Evolutionary conservation across 768 basidiomycete species (phyloP), one percentile per base, ranked within the genome.

Genomic region (Mycena leptocephala): DNA sequence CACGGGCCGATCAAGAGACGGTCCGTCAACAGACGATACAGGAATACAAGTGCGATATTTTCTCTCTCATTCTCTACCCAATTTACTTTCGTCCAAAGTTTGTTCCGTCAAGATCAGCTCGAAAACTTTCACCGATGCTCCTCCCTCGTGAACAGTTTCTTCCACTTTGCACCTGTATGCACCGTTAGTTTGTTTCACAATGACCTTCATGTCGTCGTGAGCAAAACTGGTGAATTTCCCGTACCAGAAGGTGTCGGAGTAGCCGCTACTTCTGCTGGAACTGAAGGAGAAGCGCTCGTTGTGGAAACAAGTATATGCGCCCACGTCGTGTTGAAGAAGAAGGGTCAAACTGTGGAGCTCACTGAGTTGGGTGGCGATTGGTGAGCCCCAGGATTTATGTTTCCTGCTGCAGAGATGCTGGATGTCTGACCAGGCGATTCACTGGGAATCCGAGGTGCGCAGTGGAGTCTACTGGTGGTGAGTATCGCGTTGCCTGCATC

Each of bases 221-320:
- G 61, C 72, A 70, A 73, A 22, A 51, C 58, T 14, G 76, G 76
- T 1, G 59, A 73, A 28, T 70, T 64, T 33, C 56, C 74, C 32
- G 63, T 65, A 28, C 6, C 30, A 33, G 30, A 33, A 18, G 71
- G 63, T 46, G 39, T 65, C 43, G 35, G 16, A 30, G 46, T 33
- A 30, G 1, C 41, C 1, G 26, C n/a, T 3, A 22, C 18, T 48
- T 28, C 63, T 11, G 61, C 5, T 18, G 37, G 24, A 30, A 30
- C 24, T 48, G 14, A 35, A 70, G 71, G 56, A 5, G 72, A 74
- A 39, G 58, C 18, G 22, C 46, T 65, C 46, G 72, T 66, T 28
- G 56, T 61, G 35, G 76, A 77, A 53, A 77, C 76, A 1, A 77
- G 67, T 28, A 77, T 74, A 58, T 77, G 67, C 22, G 76, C 51